Conservation (phyloP, 108 stramenopile species). For the Cyclotella distinguenda region DNA sequence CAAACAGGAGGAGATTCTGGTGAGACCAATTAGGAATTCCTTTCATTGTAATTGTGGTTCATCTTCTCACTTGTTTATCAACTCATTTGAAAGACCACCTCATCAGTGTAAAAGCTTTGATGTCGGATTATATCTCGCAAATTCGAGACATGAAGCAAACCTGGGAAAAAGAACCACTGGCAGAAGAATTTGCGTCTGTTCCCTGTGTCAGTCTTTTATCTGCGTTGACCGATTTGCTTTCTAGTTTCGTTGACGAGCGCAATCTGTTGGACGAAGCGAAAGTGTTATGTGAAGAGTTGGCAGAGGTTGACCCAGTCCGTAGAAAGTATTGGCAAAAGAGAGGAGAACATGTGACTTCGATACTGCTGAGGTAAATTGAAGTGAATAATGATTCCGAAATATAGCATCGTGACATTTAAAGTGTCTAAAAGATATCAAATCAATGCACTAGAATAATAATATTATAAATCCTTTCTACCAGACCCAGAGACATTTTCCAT, state of each 20-base stretch:
- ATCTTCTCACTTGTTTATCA: no score
- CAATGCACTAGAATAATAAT: neutral
- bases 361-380: conserved; percentile 5
- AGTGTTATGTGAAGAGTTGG: conserved; percentile 44
- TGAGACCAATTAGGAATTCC: no score
- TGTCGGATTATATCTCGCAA: conserved; percentile 27
- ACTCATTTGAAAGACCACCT: conserved; percentile 23
- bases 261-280: conserved; percentile 49
- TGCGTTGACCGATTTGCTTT: conserved; percentile 73
- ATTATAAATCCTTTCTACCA: conserved; percentile 50
- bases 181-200: conserved; percentile 12
- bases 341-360: conserved; percentile 22
- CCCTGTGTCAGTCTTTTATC: conserved; percentile 57
- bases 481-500: conserved; percentile 38
- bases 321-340: conserved; percentile 79
- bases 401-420: no score
- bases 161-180: conserved; percentile 24
- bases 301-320: conserved; percentile 60
- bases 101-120: conserved; percentile 7
- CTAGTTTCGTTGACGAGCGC: conserved; percentile 46
- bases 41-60: no score
- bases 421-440: neutral
- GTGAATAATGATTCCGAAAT: no score
- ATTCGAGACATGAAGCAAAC: conserved; percentile 40
- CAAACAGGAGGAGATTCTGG: conserved; percentile 15